Evolutionary conservation across 2,329 filamentous ascomycete species (phyloP), one percentile per base, ranked within the genome.

Genomic region (Claviceps capensis): DNA sequence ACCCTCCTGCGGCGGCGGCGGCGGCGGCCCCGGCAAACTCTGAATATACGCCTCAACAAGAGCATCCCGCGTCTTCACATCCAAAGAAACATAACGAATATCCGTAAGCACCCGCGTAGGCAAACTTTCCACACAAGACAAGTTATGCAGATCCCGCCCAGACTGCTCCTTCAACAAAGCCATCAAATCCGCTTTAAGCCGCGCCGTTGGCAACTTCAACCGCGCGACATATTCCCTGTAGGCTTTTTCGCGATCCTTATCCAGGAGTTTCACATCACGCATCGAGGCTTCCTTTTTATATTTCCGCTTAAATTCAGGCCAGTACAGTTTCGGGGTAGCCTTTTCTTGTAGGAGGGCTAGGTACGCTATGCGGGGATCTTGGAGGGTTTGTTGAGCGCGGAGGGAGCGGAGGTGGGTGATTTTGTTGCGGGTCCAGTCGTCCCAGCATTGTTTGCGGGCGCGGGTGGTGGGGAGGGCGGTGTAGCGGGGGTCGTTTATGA

Each of bases 241-340:
- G 50, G 80, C 73, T 67, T 85, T 89, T 63, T 94, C 88, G 37
- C 85, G 77, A 50, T 91, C 87, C 65, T 85, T 88, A 61, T 91
- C 88, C 37, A 73, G 70, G 23, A 90, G 72, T 49, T 75, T 78
- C 34, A 79, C 72, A 54, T 91, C 85, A 55, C 83, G 85, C 85
- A 98, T 89, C 50, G 83, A 78, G 0, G 78, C 67, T 57, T 95
- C 89, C 57, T 85, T 90, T 58, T 85, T 85, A 68, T 82, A 93
- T 64, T 96, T 98, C 37, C 93, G 77, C 61, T 87, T 88, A 69
- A 98, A 98, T 65, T 98, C 93, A 0, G 88, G 85, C 93, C 93
- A 98, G 73, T 95, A 98, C 1, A 98, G 76, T 69, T 95, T 97
- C 0, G 88, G 85, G 0, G 84, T 93, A 0, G 90, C 91, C 58